Base-by-base conservation (phyloP, 139 green algal genomes). In the Coccomyxa sp. region DNA sequence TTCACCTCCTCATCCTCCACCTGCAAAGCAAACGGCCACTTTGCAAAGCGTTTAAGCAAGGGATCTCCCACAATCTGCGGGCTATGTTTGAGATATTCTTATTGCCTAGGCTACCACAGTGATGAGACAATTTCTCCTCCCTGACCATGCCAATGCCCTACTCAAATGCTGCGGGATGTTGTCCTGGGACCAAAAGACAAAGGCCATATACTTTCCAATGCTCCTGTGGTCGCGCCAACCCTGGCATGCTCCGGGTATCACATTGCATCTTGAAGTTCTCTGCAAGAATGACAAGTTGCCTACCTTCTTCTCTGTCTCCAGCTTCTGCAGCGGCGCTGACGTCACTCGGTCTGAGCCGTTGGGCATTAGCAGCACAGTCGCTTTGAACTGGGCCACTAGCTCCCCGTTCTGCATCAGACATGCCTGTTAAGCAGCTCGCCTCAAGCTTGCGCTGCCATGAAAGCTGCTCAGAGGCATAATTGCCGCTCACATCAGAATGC, bases 291-390 rank as follows among this genome's bases (percentile, higher is more conserved):
- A n/a, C n/a, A 34, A 27, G 64, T 9, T 31, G 38, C 34, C 33
- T 76, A n/a, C 70, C 64, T 75, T 75, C 88, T 97, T 98, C 22
- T 95, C 91, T 27, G 80, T 88, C 80, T 93, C 50, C 31, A 98
- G 76, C 40, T 79, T 54, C 89, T 98, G 95, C 75, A 90, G 68
- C 3, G 93, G 79, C 39, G 85, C 82, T 24, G 41, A 75, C 31
- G 93, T 97, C 58, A 98, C 83, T 38, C 89, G 83, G 83, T 98
- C 93, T 34, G 78, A 91, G 78, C 96, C 96, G 83, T 95, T 97
- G 73, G 93, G 91, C 96, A 98, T 98, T 72, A 99, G 86, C 82
- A 99, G 88, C 70, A 98, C 90, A 0, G 96, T 99, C 78, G 87
- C 91, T 89, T 99, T 99, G 81, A 98, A 84, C 87, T 99, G 95